These are phyloP conservation scores for Sphagnum fallax DNA, from an alignment of 228 moss, liverwort and hornwort species.

Conservation along the genomic window DNA sequence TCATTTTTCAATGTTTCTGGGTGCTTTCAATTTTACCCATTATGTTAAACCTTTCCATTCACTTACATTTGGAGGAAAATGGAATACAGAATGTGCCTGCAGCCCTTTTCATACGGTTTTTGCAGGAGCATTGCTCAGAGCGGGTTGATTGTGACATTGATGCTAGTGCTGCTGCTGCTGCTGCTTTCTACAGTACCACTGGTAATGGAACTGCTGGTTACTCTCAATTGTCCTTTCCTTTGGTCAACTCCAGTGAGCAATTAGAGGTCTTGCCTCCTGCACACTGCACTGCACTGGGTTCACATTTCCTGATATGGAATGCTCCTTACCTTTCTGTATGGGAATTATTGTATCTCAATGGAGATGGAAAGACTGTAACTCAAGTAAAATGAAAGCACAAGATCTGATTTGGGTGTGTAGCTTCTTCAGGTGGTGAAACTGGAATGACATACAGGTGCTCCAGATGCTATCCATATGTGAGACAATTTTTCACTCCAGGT, in stretches of 20 bases:
- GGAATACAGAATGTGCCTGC: slow-evolving; percentile 87
- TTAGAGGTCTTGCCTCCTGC: slow-evolving; percentile 77
- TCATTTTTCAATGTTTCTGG: too few species aligned
- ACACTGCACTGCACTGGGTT: background rate
- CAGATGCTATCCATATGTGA: slow-evolving; percentile 22
- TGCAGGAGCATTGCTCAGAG: slow-evolving; percentile 92
- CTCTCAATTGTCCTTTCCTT: slow-evolving; percentile 67
- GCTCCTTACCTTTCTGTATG: too few species aligned
- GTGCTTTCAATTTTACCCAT: too few species aligned
- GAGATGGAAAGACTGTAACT: too few species aligned
- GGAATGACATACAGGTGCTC: slow-evolving; percentile 26
- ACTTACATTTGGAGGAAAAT: background rate
- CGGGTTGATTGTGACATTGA: slow-evolving; percentile 97
- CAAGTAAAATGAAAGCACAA: background rate
- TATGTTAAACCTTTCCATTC: too few species aligned
- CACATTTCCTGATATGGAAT: too few species aligned
- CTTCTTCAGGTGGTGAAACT: slow-evolving; percentile 96
- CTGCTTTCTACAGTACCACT: slow-evolving; percentile 66
- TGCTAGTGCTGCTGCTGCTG: slow-evolving; percentile 82
- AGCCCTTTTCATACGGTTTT: slow-evolving; percentile 76
- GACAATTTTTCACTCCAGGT: slow-evolving; percentile 94
- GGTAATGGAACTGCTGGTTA: slow-evolving; percentile 16
- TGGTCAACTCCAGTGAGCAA: slow-evolving; percentile 79
- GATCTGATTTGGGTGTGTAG: slow-evolving; percentile 21
- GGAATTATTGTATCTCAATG: too few species aligned